A percentile compares a stretch with the other conserved stretches of the same genome.
Evolutionary conservation across 352 stramenopile species (phyloP).

Genomic region (Thraustochytrium striatum): DNA sequence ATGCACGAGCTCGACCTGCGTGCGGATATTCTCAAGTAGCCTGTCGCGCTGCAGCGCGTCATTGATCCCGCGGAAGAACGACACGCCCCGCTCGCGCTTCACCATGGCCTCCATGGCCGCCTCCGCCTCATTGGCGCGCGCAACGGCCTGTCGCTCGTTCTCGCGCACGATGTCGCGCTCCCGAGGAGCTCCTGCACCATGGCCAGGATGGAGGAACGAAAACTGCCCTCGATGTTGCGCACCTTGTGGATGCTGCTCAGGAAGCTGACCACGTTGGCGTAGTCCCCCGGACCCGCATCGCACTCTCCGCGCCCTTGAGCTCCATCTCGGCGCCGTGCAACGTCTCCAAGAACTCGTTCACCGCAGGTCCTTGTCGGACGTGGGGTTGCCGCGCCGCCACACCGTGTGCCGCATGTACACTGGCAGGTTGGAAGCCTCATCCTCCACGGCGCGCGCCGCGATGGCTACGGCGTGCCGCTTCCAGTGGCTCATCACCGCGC

Average conservation of each 20-base stretch:
- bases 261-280: conserved; percentile 1
- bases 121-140: not conserved
- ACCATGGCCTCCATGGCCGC: not conserved
- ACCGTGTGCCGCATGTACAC: conserved; percentile 21
- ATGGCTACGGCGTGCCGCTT: conserved; percentile 29
- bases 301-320: conserved; percentile 9
- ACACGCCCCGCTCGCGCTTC: not conserved
- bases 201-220: not conserved
- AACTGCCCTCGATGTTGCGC: conserved; percentile 6
- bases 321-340: not conserved
- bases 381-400: conserved; percentile 5
- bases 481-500: conserved; percentile 35
- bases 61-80: not conserved
- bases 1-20: conserved; percentile 16
- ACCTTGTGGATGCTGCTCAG: conserved; percentile 15
- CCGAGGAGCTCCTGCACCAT: conserved; percentile 34
- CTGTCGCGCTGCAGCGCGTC: conserved; percentile 19
- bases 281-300: not conserved
- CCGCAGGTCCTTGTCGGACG: conserved; percentile 20
- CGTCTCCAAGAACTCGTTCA: not conserved
- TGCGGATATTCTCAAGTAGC: conserved; percentile 35
- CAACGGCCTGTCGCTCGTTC: not conserved
- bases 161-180: conserved; percentile 18
- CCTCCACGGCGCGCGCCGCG: not conserved
- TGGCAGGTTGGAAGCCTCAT: not conserved